These are phyloP conservation scores for Vitis hybrid DNA, from an alignment of 177 flowering plant species.

Conservation along the genomic window DNA sequence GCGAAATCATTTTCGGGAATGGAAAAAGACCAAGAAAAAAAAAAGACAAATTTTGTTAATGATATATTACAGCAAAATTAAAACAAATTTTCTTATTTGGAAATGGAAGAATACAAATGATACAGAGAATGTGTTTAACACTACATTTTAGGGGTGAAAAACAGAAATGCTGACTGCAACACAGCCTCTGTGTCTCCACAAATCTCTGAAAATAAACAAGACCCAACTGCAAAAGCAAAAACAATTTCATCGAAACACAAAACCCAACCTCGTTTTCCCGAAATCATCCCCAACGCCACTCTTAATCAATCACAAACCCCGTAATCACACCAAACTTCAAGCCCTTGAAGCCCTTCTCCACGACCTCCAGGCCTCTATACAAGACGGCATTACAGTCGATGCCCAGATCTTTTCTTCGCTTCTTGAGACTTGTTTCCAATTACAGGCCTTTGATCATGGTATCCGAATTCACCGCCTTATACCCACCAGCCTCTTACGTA, in stretches of 20 bases:
- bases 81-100: too few relatives aligned
- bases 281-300: slow-evolving; percentile 68
- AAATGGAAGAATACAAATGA: too few relatives aligned
- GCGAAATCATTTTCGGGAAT: too few relatives aligned
- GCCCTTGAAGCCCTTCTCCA: slow-evolving; percentile 57
- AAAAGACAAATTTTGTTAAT: too few relatives aligned
- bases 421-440: slow-evolving; percentile 67
- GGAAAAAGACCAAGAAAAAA: too few relatives aligned
- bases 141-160: too few relatives aligned
- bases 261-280: slow-evolving; percentile 20
- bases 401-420: slow-evolving; percentile 61
- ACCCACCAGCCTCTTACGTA: slow-evolving; percentile 51
- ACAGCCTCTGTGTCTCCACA: slow-evolving; percentile 4
- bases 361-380: slow-evolving; percentile 53
- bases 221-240: slow-evolving; percentile 19
- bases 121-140: too few relatives aligned
- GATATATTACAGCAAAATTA: too few relatives aligned
- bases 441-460: slow-evolving; percentile 53
- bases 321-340: slow-evolving; percentile 46
- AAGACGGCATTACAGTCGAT: slow-evolving; percentile 49
- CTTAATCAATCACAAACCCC: slow-evolving; percentile 32
- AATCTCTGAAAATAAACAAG: slow-evolving; percentile 17
- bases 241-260: slow-evolving; percentile 11
- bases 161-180: neutral
- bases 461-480: slow-evolving; percentile 60